Conservation (phyloP, 2,329 filamentous ascomycete genomes). For the Pestalotiopsis sp. region DNA sequence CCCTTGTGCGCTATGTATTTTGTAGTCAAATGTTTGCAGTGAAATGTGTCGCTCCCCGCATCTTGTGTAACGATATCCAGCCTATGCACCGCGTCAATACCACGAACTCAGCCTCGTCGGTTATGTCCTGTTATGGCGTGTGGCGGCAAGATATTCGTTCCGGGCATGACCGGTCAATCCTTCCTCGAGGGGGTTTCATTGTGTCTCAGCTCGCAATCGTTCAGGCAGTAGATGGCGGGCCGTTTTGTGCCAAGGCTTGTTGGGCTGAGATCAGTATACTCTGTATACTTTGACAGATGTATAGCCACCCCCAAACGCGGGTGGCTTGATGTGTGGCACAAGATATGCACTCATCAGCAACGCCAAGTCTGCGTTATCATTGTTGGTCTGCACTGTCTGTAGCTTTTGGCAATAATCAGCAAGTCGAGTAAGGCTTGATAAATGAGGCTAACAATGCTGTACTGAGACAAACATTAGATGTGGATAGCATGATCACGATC, state of each 20-base stretch:
- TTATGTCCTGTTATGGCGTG: neutral
- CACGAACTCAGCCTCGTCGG: neutral
- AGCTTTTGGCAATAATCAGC: neutral
- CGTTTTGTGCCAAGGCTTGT: too few species aligned
- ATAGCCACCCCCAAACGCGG: too few species aligned
- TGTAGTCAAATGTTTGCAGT: neutral
- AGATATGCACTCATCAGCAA: too few species aligned
- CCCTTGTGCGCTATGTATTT: neutral
- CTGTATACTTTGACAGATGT: too few species aligned
- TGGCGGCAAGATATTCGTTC: neutral
- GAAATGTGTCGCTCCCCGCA: neutral
- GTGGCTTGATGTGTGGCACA: too few species aligned
- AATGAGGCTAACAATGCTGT: neutral
- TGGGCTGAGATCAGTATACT: too few species aligned
- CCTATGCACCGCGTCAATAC: neutral
- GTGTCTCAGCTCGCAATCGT: too few species aligned
- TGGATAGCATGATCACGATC: neutral
- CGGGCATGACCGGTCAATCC: neutral
- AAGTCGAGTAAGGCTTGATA: neutral
- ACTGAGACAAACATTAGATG: neutral
- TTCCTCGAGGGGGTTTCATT: too few species aligned
- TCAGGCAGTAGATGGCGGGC: too few species aligned
- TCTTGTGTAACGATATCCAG: neutral
- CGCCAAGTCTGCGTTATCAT: neutral
- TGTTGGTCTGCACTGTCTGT: neutral